Conservation (phyloP, 768 basidiomycete genomes). For the Gymnopilus junonius region DNA sequence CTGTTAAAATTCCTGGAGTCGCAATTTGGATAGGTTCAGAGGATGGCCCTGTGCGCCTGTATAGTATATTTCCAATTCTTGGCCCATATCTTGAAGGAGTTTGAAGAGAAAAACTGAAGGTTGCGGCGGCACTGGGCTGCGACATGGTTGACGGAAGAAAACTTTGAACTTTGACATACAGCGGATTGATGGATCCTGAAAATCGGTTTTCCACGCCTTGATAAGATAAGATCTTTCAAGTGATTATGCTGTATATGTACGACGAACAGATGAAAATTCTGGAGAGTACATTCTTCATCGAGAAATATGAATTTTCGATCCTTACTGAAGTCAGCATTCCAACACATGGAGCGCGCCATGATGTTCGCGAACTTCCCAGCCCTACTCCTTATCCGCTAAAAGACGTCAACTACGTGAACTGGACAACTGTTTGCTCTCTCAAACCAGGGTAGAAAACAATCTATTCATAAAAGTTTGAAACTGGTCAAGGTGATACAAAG, state of each 20-base stretch:
- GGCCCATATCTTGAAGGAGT: constrained; percentile 33
- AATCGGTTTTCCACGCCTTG: not conserved
- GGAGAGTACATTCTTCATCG: no score
- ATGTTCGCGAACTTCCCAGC: no score
- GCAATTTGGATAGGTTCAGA: constrained; percentile 39
- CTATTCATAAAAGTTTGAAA: not conserved
- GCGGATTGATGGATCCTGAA: not conserved
- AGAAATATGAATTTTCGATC: no score
- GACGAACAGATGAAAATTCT: no score
- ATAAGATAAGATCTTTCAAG: constrained; percentile 10
- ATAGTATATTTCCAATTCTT: constrained; percentile 36
- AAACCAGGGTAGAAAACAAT: not conserved
- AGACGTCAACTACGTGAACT: not conserved
- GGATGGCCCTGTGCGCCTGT: constrained; percentile 22
- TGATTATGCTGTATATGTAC: no score
- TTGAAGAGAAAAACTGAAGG: constrained; percentile 15
- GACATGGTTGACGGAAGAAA: constrained; percentile 15
- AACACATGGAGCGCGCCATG: no score
- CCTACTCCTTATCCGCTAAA: no score
- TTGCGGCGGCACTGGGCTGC: no score
- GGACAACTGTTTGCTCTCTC: not conserved
- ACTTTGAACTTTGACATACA: not conserved
- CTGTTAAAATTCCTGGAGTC: constrained; percentile 66
- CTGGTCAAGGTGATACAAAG: not conserved
- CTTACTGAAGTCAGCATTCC: no score